Percentiles rank a stretch among this genome's conserved stretches.
phyloP scores from a whole-genome alignment of 345 rosid species.

The Anastatica hierochuntica region DNA sequence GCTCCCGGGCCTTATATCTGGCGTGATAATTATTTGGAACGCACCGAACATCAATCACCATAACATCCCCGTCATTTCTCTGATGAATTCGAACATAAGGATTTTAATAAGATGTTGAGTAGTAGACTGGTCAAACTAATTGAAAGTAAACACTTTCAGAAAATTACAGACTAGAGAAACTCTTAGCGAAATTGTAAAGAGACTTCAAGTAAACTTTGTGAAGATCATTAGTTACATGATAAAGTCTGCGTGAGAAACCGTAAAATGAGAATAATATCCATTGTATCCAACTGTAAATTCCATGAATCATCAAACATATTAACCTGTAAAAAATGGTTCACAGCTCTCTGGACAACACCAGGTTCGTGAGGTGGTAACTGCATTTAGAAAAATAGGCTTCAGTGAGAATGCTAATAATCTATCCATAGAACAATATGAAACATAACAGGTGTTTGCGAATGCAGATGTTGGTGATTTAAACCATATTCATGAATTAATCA shows the following conservation, averaged over 20 bases:
- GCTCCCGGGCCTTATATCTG: slow-evolving; percentile 74
- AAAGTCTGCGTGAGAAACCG: background rate
- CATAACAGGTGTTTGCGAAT: too few relatives aligned
- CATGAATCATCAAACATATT: too few relatives aligned
- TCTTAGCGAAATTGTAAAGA: background rate
- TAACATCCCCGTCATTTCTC: slow-evolving; percentile 68
- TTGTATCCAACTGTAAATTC: too few relatives aligned
- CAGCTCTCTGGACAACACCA: slow-evolving; percentile 70
- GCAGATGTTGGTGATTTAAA: too few relatives aligned
- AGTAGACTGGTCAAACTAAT: background rate
- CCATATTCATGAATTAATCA: too few relatives aligned
- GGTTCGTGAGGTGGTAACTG: slow-evolving; percentile 98
- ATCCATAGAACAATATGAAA: too few relatives aligned
- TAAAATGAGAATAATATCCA: background rate
- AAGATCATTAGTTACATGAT: background rate
- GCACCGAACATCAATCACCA: slow-evolving; percentile 65
- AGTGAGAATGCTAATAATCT: slow-evolving; percentile 5
- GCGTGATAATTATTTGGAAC: slow-evolving; percentile 80
- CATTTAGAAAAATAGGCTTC: slow-evolving; percentile 12
- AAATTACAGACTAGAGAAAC: background rate
- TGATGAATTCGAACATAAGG: slow-evolving; percentile 18
- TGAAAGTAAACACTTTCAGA: background rate
- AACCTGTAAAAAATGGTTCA: slow-evolving; percentile 94
- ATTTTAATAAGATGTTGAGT: background rate
- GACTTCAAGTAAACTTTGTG: background rate